These are phyloP conservation scores for Rhododendron ferrugineum DNA, from an alignment of 148 eudicot genomes.

Conservation along the genomic window DNA sequence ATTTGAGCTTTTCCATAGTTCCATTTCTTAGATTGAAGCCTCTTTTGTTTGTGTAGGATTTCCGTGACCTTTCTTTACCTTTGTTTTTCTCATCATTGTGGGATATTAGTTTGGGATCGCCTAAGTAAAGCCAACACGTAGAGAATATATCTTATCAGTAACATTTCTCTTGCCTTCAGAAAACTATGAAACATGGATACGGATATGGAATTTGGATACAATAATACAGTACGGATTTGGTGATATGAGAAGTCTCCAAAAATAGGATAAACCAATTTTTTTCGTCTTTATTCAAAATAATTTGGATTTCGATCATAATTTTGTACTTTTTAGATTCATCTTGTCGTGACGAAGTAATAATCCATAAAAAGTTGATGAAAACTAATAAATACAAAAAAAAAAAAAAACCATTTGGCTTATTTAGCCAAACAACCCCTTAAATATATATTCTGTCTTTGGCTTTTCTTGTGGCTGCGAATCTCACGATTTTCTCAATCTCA, in stretches of 20 bases:
- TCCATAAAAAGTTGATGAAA: too few relatives aligned
- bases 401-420: too few relatives aligned
- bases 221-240: neutral
- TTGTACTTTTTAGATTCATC: too few relatives aligned
- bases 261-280: too few relatives aligned
- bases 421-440: too few relatives aligned
- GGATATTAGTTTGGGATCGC: neutral
- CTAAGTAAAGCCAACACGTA: neutral
- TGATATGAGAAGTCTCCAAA: neutral
- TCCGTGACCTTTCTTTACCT: neutral
- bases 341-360: too few relatives aligned
- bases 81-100: neutral
- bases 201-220: neutral
- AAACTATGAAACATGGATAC: neutral
- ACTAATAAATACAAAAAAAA: too few relatives aligned
- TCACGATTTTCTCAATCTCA: neutral
- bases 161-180: neutral
- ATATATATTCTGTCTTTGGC: neutral
- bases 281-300: too few relatives aligned
- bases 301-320: too few relatives aligned
- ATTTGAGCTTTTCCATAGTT: neutral
- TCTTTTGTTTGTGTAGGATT: neutral
- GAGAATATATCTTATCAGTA: neutral
- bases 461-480: neutral
- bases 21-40: neutral